Percentiles rank a stretch among this genome's conserved stretches.
Conservation (phyloP, 176 grass and related monocot species). For the Puya raimondii region DNA sequence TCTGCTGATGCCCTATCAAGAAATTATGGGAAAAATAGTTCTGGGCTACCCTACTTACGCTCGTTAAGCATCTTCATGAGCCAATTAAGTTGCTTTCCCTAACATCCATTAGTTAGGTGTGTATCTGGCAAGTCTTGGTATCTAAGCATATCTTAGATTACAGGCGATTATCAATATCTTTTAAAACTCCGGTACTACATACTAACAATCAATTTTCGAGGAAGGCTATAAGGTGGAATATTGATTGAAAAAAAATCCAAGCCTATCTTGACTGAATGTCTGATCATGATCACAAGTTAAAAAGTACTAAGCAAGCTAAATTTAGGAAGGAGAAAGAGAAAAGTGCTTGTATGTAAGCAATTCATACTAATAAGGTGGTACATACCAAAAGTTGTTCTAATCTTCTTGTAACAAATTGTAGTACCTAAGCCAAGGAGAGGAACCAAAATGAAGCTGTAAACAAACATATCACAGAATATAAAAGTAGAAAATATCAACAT, state of each 20-base stretch:
- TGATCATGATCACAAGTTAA: too few species aligned
- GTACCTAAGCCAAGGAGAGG: constrained; percentile 47
- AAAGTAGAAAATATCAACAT: neutral
- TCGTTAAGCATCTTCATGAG: too few species aligned
- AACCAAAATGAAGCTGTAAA: constrained; percentile 21
- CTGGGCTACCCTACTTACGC: too few species aligned
- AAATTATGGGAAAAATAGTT: too few species aligned
- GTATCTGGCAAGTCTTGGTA: too few species aligned
- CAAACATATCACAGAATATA: constrained; percentile 2
- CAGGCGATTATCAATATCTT: neutral
- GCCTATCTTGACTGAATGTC: too few species aligned
- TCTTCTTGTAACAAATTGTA: constrained; percentile 81
- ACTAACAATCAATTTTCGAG: neutral
- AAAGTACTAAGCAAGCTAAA: constrained; percentile 5
- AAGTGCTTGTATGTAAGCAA: neutral
- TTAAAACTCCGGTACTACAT: neutral
- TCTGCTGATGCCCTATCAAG: too few species aligned
- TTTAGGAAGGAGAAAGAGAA: neutral
- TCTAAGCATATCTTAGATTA: too few species aligned
- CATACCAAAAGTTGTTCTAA: constrained; percentile 93
- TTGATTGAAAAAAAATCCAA: too few species aligned
- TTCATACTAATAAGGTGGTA: constrained; percentile 6
- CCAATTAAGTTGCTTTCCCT: too few species aligned
- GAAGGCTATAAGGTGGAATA: too few species aligned
- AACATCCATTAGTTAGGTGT: too few species aligned